phyloP scores from a whole-genome alignment of 1,284 basidiomycete genomes.

The Stereum hirsutum region DNA sequence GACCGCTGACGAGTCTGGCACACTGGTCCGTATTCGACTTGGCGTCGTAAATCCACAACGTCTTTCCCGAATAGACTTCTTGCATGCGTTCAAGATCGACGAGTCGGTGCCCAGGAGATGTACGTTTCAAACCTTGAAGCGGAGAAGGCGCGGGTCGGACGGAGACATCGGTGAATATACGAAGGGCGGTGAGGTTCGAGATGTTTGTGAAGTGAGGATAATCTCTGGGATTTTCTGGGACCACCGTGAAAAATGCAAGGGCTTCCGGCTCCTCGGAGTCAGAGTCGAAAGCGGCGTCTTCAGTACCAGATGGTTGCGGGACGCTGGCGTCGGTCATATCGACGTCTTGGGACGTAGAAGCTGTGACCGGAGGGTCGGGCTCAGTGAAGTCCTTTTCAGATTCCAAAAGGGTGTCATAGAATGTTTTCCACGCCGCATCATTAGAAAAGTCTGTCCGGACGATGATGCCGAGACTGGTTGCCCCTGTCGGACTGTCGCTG shows the following conservation, averaged over 20 bases:
- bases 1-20: constrained; percentile 49
- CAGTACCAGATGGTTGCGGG: no score
- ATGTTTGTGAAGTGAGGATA: constrained; percentile 33
- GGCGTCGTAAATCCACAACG: constrained; percentile 67
- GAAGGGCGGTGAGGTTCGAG: constrained; percentile 57
- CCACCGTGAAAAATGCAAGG: constrained; percentile 37
- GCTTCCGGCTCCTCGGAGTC: constrained; percentile 17
- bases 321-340: constrained; percentile 17
- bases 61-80: constrained; percentile 62
- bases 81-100: constrained; percentile 57
- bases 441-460: constrained; percentile 61
- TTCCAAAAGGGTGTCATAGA: constrained; percentile 37
- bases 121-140: constrained; percentile 32
- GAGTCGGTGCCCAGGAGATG: constrained; percentile 44
- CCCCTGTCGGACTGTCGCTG: constrained; percentile 23
- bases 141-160: constrained; percentile 40
- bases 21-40: constrained; percentile 57
- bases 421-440: constrained; percentile 52
- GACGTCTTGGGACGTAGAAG: constrained; percentile 12
- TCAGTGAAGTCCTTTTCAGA: constrained; percentile 38
- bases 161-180: constrained; percentile 63
- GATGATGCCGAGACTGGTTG: constrained; percentile 40
- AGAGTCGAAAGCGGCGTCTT: constrained; percentile 19
- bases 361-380: constrained; percentile 13
- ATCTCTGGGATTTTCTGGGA: constrained; percentile 31